Evolutionary conservation across 192 early-diverging fungal species (phyloP).

Genomic region (Dimargaris verticillata): DNA sequence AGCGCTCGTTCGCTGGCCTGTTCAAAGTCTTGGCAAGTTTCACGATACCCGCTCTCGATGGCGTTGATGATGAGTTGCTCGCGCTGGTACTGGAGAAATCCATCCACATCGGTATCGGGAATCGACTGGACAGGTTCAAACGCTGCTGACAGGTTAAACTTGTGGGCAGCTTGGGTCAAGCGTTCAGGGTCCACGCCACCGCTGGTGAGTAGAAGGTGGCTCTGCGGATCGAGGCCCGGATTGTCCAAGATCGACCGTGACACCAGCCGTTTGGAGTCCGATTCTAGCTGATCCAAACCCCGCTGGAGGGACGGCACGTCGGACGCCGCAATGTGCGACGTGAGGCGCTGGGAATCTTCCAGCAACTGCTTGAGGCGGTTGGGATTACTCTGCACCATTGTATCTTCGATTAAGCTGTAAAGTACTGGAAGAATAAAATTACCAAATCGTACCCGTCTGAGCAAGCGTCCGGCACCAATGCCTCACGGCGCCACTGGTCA

Average conservation of each 20-base stretch:
- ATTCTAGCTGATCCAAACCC: conserved; percentile 76
- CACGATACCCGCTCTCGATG: conserved; percentile 47
- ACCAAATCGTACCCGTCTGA: neutral
- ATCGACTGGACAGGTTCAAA: conserved; percentile 57
- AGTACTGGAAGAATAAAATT: neutral
- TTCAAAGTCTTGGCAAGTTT: conserved; percentile 53
- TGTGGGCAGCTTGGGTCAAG: conserved; percentile 37
- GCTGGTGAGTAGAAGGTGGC: conserved; percentile 58
- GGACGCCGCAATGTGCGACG: conserved; percentile 44
- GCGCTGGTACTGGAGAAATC: conserved; percentile 53
- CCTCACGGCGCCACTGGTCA: neutral
- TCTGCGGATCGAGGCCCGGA: conserved; percentile 18
- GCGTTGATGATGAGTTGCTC: conserved; percentile 60
- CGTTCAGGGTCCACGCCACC: conserved; percentile 63
- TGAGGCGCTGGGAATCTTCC: conserved; percentile 59
- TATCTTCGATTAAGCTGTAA: neutral
- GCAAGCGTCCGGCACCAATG: too few relatives aligned
- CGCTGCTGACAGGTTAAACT: conserved; percentile 49
- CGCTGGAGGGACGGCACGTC: conserved; percentile 66
- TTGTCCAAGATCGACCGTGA: conserved; percentile 24
- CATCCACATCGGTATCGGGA: conserved; percentile 69
- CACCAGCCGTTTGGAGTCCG: conserved; percentile 60
- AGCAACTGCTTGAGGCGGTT: conserved; percentile 38
- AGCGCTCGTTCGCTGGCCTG: conserved; percentile 34
- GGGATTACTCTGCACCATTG: neutral